Conservation (phyloP, 305 asterid species). For the Fraxinus sp. region DNA sequence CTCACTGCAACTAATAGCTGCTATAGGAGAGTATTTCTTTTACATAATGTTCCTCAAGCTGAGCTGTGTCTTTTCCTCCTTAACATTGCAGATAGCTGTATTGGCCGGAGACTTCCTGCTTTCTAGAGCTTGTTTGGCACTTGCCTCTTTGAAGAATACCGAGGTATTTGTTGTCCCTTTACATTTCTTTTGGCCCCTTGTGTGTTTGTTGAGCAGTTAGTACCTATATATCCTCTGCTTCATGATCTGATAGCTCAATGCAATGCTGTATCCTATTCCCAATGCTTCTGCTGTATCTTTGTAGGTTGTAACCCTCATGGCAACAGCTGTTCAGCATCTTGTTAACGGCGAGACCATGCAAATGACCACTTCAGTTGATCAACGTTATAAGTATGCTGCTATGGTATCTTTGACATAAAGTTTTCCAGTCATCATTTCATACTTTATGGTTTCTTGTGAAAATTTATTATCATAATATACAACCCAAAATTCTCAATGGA, state of each 20-base stretch:
- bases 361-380: conserved; percentile 75
- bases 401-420: neutral
- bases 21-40: neutral
- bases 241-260: neutral
- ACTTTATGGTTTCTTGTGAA: neutral
- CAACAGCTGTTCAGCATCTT: conserved; percentile 86
- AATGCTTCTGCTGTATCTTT: conserved; percentile 6
- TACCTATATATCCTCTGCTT: neutral
- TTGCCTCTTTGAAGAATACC: conserved; percentile 84
- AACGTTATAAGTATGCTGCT: conserved; percentile 77
- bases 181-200: conserved; percentile 8
- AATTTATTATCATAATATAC: neutral
- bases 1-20: neutral
- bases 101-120: conserved; percentile 93
- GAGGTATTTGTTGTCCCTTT: conserved; percentile 52
- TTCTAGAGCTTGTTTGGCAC: conserved; percentile 96
- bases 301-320: conserved; percentile 88
- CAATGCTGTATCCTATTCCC: neutral
- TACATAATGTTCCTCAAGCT: neutral
- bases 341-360: conserved; percentile 99
- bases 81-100: conserved; percentile 74
- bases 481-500: neutral
- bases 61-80: conserved; percentile 5
- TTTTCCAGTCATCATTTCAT: neutral
- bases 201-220: neutral